A percentile compares a stretch with the other conserved stretches of the same genome.
Conservation (phyloP, 2,329 filamentous ascomycete genomes). For the Blastomyces gilchristii region DNA sequence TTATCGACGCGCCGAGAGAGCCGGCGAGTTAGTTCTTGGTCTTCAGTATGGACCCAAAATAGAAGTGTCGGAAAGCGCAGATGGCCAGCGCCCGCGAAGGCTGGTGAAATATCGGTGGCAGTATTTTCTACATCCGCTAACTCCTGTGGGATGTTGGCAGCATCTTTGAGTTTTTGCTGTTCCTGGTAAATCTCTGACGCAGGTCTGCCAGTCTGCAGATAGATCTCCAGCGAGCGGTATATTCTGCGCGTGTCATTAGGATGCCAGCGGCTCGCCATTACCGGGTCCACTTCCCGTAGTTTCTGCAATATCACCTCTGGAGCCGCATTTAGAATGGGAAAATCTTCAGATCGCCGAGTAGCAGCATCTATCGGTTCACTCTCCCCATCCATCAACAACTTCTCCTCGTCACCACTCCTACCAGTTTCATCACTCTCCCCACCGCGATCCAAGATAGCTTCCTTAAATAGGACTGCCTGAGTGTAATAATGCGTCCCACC, state of each 20-base stretch:
- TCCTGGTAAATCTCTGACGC: slow-evolving; percentile 82
- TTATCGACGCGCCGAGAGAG: slow-evolving; percentile 69
- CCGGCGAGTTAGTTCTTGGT: slow-evolving; percentile 55
- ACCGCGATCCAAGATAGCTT: slow-evolving; percentile 47
- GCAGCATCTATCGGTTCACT: neutral
- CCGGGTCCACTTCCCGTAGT: slow-evolving; percentile 70
- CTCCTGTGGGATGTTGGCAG: neutral
- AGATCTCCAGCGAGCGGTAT: slow-evolving; percentile 79
- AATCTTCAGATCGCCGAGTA: slow-evolving; percentile 30
- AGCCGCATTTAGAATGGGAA: slow-evolving; percentile 61
- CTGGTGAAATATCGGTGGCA: slow-evolving; percentile 1
- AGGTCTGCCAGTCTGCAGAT: slow-evolving; percentile 64
- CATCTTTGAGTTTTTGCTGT: slow-evolving; percentile 43
- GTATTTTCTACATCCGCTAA: slow-evolving; percentile 15
- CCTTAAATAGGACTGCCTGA: slow-evolving; percentile 74
- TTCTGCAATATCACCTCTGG: slow-evolving; percentile 63
- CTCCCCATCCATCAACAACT: neutral
- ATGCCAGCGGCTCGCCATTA: slow-evolving; percentile 87
- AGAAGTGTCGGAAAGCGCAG: slow-evolving; percentile 54
- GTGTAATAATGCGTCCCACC: slow-evolving; percentile 95
- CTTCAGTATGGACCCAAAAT: slow-evolving; percentile 78
- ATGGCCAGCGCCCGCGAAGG: slow-evolving; percentile 14
- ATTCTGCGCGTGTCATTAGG: slow-evolving; percentile 89
- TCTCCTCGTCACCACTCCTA: slow-evolving; percentile 11
- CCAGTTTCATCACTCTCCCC: slow-evolving; percentile 20